Percentiles rank a stretch among this genome's conserved stretches.
Conservation (phyloP, 2,329 filamentous ascomycete genomes). For the Hypomyces perniciosus region DNA sequence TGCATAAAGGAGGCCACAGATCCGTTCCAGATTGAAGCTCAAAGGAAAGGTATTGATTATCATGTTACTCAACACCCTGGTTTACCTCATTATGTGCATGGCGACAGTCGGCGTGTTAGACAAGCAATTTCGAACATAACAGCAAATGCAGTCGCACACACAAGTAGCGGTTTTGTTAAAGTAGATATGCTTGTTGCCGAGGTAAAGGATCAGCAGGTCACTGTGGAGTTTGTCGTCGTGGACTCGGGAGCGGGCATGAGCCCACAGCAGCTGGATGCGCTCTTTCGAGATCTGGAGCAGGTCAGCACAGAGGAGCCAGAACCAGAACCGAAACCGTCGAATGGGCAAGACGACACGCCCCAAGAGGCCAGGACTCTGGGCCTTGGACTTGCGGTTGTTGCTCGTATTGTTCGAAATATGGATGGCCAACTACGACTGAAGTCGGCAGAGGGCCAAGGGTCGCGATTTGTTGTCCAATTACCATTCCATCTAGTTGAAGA, state of each 20-base stretch:
- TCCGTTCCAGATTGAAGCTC: slow-evolving; percentile 66
- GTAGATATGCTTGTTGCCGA: slow-evolving; percentile 64
- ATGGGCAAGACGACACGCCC: slow-evolving; percentile 24
- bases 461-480: slow-evolving; percentile 73
- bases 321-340: slow-evolving; percentile 20
- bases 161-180: slow-evolving; percentile 57
- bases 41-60: slow-evolving; percentile 68
- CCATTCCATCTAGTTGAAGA: slow-evolving; percentile 60
- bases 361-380: slow-evolving; percentile 52
- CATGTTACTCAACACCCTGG: slow-evolving; percentile 61
- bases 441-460: slow-evolving; percentile 76
- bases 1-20: slow-evolving; percentile 75
- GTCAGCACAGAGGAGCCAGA: slow-evolving; percentile 43
- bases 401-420: slow-evolving; percentile 82
- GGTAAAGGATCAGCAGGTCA: slow-evolving; percentile 46
- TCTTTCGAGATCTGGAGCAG: slow-evolving; percentile 55
- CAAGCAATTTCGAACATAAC: slow-evolving; percentile 79
- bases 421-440: slow-evolving; percentile 79
- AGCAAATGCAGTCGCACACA: slow-evolving; percentile 80
- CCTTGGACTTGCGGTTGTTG: slow-evolving; percentile 81
- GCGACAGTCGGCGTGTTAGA: slow-evolving; percentile 73
- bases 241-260: slow-evolving; percentile 74
- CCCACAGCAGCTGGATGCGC: slow-evolving; percentile 49
- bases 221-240: slow-evolving; percentile 67
- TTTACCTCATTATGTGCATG: slow-evolving; percentile 64